Conservation (phyloP, 495 filamentous ascomycete species). For the Tuber umbilicatum region DNA sequence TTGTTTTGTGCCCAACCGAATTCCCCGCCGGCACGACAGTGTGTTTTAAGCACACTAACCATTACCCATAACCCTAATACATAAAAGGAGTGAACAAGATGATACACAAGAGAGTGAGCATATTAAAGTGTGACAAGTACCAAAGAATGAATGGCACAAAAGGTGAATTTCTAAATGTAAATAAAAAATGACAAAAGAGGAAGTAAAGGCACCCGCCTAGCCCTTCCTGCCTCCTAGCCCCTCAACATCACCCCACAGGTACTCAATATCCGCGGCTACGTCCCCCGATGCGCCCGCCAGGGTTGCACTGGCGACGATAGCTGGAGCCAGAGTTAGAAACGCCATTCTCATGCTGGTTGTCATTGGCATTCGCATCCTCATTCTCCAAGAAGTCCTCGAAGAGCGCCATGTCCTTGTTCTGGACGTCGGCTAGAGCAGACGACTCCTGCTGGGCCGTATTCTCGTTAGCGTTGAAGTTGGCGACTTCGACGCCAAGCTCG, state of each 20-base stretch:
- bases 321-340: not conserved
- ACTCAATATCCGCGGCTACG: not conserved
- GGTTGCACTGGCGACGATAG: not conserved
- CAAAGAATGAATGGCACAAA: not conserved
- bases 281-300: not conserved
- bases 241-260: not conserved
- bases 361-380: conserved; percentile 38
- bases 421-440: conserved; percentile 39
- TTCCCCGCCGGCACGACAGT: not conserved
- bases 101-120: not conserved
- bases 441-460: conserved; percentile 42
- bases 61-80: not conserved
- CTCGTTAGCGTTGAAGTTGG: conserved; percentile 43
- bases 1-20: not conserved
- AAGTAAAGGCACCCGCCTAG: not conserved
- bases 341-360: conserved; percentile 38
- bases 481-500: conserved; percentile 43
- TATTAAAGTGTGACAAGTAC: not conserved
- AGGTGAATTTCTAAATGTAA: not conserved
- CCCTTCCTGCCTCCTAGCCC: not conserved
- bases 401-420: conserved; percentile 39
- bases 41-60: not conserved
- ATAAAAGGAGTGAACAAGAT: not conserved
- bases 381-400: conserved; percentile 40
- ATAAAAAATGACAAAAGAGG: not conserved